A percentile compares a stretch with the other conserved stretches of the same genome.
Conservation (phyloP, 208 protist species). For the Trypanosomatidae sp. region DNA sequence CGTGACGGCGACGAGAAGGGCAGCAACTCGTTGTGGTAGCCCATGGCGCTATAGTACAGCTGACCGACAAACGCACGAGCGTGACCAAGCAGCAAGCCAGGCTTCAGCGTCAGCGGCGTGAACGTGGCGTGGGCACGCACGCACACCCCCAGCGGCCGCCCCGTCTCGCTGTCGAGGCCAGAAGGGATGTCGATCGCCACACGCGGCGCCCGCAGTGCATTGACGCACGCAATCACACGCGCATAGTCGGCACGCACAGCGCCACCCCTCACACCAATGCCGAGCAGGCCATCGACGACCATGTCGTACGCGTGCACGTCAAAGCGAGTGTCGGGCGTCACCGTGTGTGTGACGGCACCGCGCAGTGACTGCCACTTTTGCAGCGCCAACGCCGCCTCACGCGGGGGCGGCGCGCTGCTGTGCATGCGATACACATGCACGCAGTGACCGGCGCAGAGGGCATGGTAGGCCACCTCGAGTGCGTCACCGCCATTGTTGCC, state of each 20-base stretch:
- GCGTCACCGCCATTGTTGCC: slow-evolving; percentile 85
- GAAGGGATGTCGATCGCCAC: slow-evolving; percentile 80
- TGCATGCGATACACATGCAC: slow-evolving; percentile 61
- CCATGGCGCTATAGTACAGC: slow-evolving; percentile 59
- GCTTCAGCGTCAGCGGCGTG: slow-evolving; percentile 75
- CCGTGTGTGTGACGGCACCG: slow-evolving; percentile 5
- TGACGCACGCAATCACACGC: slow-evolving; percentile 29
- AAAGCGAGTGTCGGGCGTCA: slow-evolving; percentile 1
- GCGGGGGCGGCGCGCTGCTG: slow-evolving; percentile 24
- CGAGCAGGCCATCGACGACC: slow-evolving; percentile 67
- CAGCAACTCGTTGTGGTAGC: slow-evolving; percentile 34
- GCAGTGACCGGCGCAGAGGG: slow-evolving; percentile 7
- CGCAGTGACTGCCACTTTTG: slow-evolving; percentile 17
- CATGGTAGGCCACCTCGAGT: slow-evolving; percentile 59
- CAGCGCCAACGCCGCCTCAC: slow-evolving; percentile 36
- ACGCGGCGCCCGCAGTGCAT: slow-evolving; percentile 27
- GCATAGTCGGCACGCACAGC: slow-evolving; percentile 47
- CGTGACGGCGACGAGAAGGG: not conserved
- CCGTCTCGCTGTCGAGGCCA: slow-evolving; percentile 74
- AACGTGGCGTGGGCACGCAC: slow-evolving; percentile 55
- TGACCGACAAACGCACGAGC: slow-evolving; percentile 44
- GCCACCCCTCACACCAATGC: slow-evolving; percentile 55
- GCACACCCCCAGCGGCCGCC: slow-evolving; percentile 30
- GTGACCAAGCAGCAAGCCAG: slow-evolving; percentile 55
- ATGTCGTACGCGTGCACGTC: slow-evolving; percentile 26